phyloP scores from a whole-genome alignment of 768 basidiomycete genomes.

The Xerocomus potaroensis region DNA sequence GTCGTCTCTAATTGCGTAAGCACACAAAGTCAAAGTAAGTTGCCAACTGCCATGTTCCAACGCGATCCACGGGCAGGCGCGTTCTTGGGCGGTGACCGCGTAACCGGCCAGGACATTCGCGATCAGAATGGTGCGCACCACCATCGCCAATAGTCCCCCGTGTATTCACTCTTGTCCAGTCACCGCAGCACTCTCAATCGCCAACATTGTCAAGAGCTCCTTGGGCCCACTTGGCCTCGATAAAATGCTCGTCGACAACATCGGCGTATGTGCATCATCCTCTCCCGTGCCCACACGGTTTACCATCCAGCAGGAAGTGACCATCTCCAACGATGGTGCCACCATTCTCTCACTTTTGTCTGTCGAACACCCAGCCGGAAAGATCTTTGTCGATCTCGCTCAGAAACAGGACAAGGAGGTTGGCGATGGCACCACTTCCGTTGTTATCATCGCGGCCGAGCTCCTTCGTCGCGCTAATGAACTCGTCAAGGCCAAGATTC shows the following conservation, averaged over 20 bases:
- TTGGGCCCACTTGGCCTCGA: slow-evolving; percentile 93
- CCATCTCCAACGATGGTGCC: slow-evolving; percentile 98
- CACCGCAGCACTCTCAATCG: slow-evolving; percentile 91
- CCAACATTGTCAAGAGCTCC: slow-evolving; percentile 96
- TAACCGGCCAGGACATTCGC: slow-evolving; percentile 92
- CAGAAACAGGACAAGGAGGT: slow-evolving; percentile 99
- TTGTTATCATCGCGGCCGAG: slow-evolving; percentile 98
- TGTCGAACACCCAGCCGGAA: slow-evolving; percentile 95
- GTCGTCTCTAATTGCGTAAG: slow-evolving; percentile 20
- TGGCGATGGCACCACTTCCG: slow-evolving; percentile 97
- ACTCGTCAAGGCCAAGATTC: slow-evolving; percentile 96
- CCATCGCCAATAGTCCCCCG: background rate
- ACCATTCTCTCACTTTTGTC: slow-evolving; percentile 94
- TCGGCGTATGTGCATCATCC: slow-evolving; percentile 60
- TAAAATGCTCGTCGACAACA: slow-evolving; percentile 98
- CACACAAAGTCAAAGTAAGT: slow-evolving; percentile 3
- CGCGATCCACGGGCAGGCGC: slow-evolving; percentile 89
- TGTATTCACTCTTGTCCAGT: slow-evolving; percentile 45
- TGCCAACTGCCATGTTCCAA: slow-evolving; percentile 63
- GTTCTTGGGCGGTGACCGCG: slow-evolving; percentile 90
- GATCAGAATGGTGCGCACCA: slow-evolving; percentile 85
- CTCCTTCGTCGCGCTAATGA: slow-evolving; percentile 94
- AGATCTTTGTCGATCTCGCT: slow-evolving; percentile 96
- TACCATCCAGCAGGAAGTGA: slow-evolving; percentile 72
- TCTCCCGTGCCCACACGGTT: slow-evolving; percentile 1